These are phyloP conservation scores for Cinnamomum micranthum DNA, from an alignment of 164 flowering plant genomes.

Conservation along the genomic window DNA sequence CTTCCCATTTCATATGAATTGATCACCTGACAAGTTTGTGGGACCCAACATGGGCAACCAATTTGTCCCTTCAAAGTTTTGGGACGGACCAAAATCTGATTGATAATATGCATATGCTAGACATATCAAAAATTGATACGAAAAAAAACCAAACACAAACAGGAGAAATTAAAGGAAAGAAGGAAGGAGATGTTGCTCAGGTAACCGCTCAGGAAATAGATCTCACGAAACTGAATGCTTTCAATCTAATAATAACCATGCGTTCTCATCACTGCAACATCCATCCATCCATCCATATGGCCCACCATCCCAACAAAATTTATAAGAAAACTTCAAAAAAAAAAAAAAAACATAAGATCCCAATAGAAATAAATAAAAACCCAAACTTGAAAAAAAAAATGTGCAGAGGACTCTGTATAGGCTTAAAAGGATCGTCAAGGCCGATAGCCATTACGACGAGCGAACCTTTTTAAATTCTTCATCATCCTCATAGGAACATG, in stretches of 20 bases:
- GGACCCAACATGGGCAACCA: background rate
- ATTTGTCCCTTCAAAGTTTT: background rate
- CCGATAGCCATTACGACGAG: slow-evolving; percentile 1
- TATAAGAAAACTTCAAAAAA: background rate
- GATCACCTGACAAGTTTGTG: no score
- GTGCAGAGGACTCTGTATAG: background rate
- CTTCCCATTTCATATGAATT: no score
- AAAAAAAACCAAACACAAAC: background rate
- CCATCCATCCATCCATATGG: background rate
- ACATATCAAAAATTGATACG: background rate
- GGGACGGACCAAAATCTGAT: background rate
- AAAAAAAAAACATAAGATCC: no score
- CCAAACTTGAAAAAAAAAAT: background rate
- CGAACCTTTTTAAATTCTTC: slow-evolving; percentile 3
- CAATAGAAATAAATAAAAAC: background rate
- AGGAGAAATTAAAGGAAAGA: background rate
- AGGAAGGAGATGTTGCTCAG: background rate
- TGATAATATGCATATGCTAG: no score
- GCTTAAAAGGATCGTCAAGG: background rate
- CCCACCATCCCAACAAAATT: background rate
- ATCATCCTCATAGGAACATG: background rate
- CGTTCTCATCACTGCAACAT: background rate
- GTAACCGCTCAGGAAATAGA: background rate
- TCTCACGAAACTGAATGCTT: background rate
- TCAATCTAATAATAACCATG: background rate